A percentile compares a stretch with the other conserved stretches of the same genome.
Conservation (phyloP, 306 rosid genomes). For the Alnus glutinosa region DNA sequence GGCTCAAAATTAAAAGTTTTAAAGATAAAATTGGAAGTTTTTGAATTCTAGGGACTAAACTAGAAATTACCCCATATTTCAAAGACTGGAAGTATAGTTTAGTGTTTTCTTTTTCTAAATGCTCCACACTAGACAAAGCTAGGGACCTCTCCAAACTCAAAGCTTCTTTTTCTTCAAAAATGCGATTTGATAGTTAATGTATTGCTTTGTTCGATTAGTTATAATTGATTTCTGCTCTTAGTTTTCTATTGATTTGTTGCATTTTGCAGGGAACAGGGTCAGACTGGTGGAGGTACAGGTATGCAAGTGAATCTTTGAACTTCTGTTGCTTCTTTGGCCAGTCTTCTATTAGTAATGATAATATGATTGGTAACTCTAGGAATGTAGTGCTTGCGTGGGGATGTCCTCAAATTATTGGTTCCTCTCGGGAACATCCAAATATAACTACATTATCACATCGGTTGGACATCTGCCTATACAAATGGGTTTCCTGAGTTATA, state of each 20-base stretch:
- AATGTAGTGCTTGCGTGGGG: constrained; percentile 1
- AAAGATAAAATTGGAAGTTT: no score
- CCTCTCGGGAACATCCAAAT: not conserved
- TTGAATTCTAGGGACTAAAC: no score
- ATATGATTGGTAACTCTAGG: not conserved
- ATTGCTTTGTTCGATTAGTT: not conserved
- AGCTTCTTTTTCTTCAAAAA: not conserved
- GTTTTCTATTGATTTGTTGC: not conserved
- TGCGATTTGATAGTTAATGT: not conserved
- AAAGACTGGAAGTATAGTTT: no score
- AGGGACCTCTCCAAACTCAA: not conserved
- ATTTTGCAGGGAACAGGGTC: constrained; percentile 37
- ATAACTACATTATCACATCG: not conserved
- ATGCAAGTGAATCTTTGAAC: constrained; percentile 20
- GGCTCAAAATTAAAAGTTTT: no score
- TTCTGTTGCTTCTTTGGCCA: not conserved
- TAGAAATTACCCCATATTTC: no score
- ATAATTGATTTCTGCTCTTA: not conserved
- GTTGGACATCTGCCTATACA: not conserved
- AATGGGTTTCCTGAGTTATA: not conserved
- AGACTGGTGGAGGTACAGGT: constrained; percentile 47
- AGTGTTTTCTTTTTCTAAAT: not conserved
- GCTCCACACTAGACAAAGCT: not conserved
- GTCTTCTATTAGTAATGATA: constrained; percentile 1
- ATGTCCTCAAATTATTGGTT: not conserved